Conservation (phyloP, 2,329 filamentous ascomycete genomes). For the Cordyceps javanica region DNA sequence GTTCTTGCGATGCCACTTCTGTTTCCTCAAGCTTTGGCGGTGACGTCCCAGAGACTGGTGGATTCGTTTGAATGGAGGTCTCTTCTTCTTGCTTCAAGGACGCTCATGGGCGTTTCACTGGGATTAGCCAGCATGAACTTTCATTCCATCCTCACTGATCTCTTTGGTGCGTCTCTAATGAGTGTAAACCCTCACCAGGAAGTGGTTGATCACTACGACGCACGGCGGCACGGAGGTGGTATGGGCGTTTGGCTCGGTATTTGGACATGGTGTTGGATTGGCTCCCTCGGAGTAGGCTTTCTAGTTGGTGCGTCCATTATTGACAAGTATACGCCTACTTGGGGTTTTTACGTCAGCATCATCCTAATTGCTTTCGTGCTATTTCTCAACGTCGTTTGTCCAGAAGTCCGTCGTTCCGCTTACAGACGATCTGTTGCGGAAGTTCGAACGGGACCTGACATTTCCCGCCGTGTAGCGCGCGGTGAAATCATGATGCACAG, state of each 20-base stretch:
- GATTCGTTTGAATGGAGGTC: conserved; percentile 50
- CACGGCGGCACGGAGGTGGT: conserved; percentile 68
- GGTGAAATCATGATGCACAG: conserved; percentile 75
- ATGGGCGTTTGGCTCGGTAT: conserved; percentile 75
- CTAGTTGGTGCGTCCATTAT: conserved; percentile 66
- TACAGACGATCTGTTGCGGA: conserved; percentile 64
- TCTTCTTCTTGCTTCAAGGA: conserved; percentile 57
- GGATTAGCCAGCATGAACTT: conserved; percentile 77
- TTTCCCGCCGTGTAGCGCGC: conserved; percentile 55
- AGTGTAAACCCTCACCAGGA: conserved; percentile 68
- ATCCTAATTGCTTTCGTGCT: conserved; percentile 59
- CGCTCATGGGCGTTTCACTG: conserved; percentile 60
- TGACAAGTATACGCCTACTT: conserved; percentile 55
- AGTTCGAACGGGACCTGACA: conserved; percentile 46
- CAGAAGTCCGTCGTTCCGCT: conserved; percentile 64
- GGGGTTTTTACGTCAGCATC: conserved; percentile 71
- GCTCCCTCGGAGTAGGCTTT: conserved; percentile 66
- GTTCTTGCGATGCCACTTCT: conserved; percentile 65
- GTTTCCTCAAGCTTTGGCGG: conserved; percentile 67
- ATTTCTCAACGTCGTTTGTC: conserved; percentile 63
- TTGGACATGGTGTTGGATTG: conserved; percentile 73
- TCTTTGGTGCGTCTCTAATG: conserved; percentile 72
- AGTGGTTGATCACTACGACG: conserved; percentile 59
- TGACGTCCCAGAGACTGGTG: conserved; percentile 51
- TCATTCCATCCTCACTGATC: conserved; percentile 62